Percentiles rank a stretch among this genome's conserved stretches.
Evolutionary conservation across 805 yeast genomes (phyloP).

Genomic region (Suhomyces xylopsoci): DNA sequence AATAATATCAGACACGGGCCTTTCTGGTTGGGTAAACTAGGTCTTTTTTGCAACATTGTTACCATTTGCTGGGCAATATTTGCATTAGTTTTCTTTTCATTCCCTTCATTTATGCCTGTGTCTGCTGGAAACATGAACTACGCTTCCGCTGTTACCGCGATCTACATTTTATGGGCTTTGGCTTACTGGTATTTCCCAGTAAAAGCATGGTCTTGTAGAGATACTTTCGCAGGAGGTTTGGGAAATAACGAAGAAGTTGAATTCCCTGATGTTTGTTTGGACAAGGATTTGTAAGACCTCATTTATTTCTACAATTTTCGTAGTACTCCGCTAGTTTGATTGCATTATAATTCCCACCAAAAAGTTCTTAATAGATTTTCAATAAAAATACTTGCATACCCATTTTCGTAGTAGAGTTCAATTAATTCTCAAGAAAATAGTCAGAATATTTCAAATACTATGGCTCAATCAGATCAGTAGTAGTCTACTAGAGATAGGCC

Average conservation of each 20-base stretch:
- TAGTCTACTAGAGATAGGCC: neutral
- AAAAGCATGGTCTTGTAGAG: conserved; percentile 35
- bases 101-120: conserved; percentile 33
- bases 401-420: neutral
- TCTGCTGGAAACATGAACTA: conserved; percentile 28
- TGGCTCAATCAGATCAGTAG: neutral
- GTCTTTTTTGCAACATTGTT: conserved; percentile 31
- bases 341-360: neutral
- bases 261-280: conserved; percentile 42
- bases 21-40: conserved; percentile 41
- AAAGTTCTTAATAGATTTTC: neutral
- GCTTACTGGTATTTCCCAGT: conserved; percentile 45
- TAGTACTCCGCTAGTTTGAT: neutral
- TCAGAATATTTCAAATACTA: no score
- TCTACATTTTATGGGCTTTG: conserved; percentile 32
- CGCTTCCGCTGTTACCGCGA: conserved; percentile 24
- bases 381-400: neutral
- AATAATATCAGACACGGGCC: conserved; percentile 39
- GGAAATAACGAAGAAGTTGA: conserved; percentile 39
- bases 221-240: conserved; percentile 41
- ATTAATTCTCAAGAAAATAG: neutral
- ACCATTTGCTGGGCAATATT: conserved; percentile 35
- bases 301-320: neutral
- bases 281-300: conserved; percentile 17
- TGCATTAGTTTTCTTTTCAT: conserved; percentile 38